Base-by-base conservation (phyloP, 306 rosid genomes). In the Hippophae tibetana region DNA sequence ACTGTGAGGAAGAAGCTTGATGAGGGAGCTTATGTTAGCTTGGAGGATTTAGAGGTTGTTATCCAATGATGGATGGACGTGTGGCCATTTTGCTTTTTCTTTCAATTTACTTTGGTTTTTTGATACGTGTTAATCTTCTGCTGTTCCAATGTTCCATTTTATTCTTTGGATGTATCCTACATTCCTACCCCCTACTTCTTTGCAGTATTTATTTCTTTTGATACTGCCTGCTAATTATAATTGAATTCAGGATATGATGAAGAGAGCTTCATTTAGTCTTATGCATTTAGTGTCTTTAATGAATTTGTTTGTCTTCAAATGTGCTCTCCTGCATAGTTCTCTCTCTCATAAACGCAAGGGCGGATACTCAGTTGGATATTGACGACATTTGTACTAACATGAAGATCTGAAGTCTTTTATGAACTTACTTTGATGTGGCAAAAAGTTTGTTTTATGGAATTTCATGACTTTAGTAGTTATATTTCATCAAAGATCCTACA, bases 1-100 rank as follows among this genome's bases (percentile, higher is more conserved):
- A 90, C 96, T 49, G 81, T 87, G 69, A 74, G 86, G 78, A 67
- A 81, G 69, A 87, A 90, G 58, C 60, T 90, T 47, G 89, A 90
- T 73, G 81, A 42, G 10, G 89, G 78, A 62, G 78, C 68, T n/a
- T 90, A 90, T 67, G 18, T 70, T 52, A 67, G 66, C 73, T 69
- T 90, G 54, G 98, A 90, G 65, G 81, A 79, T 63, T 79, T 90
- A 63, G 98, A 90, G 96, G 98, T 90, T 65, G 25, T 89, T 79
- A 51, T 48, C 25, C 3, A 47, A 40, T 50, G 38, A 31, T 31
- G 38, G 38, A 31, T 31, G 38, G 38, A 31, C 38, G 38, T 63
- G 43, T 70, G 31, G 13, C n/a, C 6, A 25, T 10, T 25, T 41
- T 51, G 47, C 73, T 48, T 50, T 47, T 27, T 47, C 14, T 64